Base-by-base conservation (phyloP, 768 basidiomycete species). In the Auriculariales sp. region DNA sequence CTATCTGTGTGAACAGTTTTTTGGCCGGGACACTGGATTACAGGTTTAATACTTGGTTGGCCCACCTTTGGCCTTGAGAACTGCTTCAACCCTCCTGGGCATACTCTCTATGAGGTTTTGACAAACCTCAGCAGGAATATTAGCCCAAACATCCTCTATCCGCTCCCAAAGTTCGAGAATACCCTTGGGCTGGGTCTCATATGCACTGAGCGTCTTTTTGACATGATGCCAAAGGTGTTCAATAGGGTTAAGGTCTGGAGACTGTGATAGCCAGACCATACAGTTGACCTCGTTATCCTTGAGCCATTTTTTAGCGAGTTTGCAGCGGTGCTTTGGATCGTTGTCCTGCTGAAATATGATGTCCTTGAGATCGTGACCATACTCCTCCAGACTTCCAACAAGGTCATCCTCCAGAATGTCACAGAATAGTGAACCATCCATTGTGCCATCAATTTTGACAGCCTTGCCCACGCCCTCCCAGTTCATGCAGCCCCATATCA, bases 271-370 rank as follows among this genome's bases (percentile, higher is more conserved):
- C n/a, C n/a, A n/a, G n/a, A n/a, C n/a, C n/a, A n/a, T n/a, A n/a
- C n/a, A n/a, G n/a, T n/a, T n/a, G n/a, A n/a, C n/a, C n/a, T n/a
- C n/a, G n/a, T n/a, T n/a, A n/a, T n/a, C n/a, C n/a, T n/a, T n/a
- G n/a, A n/a, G n/a, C n/a, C n/a, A n/a, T n/a, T n/a, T n/a, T n/a
- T n/a, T n/a, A n/a, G n/a, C n/a, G n/a, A n/a, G n/a, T n/a, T n/a
- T n/a, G n/a, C n/a, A n/a, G n/a, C n/a, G n/a, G 56, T 69, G 68
- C 55, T 68, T 70, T 7, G 59, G 66, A 56, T 68, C 55, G 39
- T 66, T 66, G 51, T 71, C 66, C 19, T 70, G 67, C 47, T 64
- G 61, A 48, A 66, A 68, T 47, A 58, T 54, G 46, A 56, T 49
- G 47, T 57, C 28, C 3, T 46, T 15, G 11, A 28, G 49, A 27